Base-by-base conservation (phyloP, 75 land plant genomes). In the Selaginella moellendorffii region DNA sequence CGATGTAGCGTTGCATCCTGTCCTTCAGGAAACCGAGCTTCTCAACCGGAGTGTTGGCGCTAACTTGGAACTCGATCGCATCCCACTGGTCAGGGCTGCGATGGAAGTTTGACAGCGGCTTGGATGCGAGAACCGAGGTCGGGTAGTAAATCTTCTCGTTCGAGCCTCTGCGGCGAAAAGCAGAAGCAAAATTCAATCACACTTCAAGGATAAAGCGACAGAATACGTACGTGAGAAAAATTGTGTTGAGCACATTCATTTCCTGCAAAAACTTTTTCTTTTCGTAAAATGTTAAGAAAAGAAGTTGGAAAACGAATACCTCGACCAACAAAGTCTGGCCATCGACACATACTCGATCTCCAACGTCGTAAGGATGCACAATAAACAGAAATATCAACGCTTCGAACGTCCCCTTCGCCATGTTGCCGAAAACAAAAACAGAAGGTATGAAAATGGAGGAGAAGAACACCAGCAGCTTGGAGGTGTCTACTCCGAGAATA, bases 81-180 rank as follows among this genome's bases (percentile, higher is more conserved):
- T 83, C 83, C 31, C 76, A 64, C 71, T 77, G 79, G 36, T 74
- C 73, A 1, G 86, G 86, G 58, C 83, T 83, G 46, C 83, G 71
- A 51, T 80, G 54, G 65, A 69, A 80, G 29, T 78, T 83, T 62
- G 83, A 80, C 62, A 83, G 74, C 0, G 86, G 82, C 54, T 80
- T 83, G 20, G 78, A 71, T 53, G 71, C 30, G 19, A 83, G 66
- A 18, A 72, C 67, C 0, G 80, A 62, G 56, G 80, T 83, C 8
- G 86, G 83, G 31, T 77, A 80, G 65, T 77, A 79, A 1, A 83
- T 63, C 53, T 80, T 80, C 74, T 83, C 86, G 29, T 75, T 80
- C 24, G 67, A 65, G 60, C 74, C 77, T 23, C 74, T 71, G 69
- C 54, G 64, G 21, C 12, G 52, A n/a, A 65, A 71, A 21, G 18